These are phyloP conservation scores for Aspergillus intermedius DNA, from an alignment of 2,329 filamentous ascomycete genomes.

Conservation along the genomic window DNA sequence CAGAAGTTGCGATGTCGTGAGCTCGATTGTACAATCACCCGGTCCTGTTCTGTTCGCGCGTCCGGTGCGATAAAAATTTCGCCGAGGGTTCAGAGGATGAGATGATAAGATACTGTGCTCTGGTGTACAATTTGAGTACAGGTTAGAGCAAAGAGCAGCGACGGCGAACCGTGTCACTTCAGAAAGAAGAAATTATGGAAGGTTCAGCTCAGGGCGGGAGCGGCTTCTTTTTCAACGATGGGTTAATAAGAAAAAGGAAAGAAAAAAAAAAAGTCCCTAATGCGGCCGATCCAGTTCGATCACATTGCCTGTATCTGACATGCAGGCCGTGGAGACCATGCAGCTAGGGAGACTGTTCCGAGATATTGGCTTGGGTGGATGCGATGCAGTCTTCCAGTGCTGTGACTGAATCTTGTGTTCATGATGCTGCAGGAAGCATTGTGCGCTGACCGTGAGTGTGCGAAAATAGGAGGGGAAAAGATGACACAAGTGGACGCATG, in stretches of 20 bases:
- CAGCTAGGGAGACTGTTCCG: not conserved
- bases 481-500: not conserved
- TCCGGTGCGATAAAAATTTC: too few relatives aligned
- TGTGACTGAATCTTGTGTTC: not conserved
- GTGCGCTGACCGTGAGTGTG: too few relatives aligned
- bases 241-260: not conserved
- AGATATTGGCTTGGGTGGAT: conserved; percentile 7
- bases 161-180: not conserved
- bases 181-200: not conserved
- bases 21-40: too few relatives aligned
- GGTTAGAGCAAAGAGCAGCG: not conserved
- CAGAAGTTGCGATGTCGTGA: too few relatives aligned
- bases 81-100: too few relatives aligned
- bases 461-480: not conserved
- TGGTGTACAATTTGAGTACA: not conserved
- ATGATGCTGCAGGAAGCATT: not conserved
- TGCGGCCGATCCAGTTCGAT: conserved; percentile 9
- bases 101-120: not conserved
- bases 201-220: not conserved
- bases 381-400: not conserved
- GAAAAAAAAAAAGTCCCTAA: not conserved
- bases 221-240: not conserved
- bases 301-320: conserved; percentile 24
- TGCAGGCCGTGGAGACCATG: conserved; percentile 14
- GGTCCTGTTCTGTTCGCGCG: too few relatives aligned